Conservation (phyloP, 75 land plant species). For the Isoetes taiwanensis region DNA sequence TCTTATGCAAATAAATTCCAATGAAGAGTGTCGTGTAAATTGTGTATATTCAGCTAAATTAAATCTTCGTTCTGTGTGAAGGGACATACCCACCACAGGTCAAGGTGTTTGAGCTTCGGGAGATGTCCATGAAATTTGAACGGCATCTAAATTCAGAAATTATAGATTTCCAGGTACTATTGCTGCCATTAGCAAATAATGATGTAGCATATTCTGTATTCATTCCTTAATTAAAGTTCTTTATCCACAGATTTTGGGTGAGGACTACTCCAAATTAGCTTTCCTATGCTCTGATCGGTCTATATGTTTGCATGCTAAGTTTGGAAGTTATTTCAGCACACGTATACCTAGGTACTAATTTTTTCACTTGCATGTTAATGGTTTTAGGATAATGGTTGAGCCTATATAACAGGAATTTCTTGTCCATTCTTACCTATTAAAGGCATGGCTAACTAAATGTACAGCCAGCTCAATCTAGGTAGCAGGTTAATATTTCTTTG, state of each 20-base stretch:
- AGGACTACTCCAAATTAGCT: slow-evolving; percentile 95
- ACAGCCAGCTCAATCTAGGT: background rate
- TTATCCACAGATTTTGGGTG: slow-evolving; percentile 44
- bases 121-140: slow-evolving; percentile 86
- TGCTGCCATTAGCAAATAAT: background rate
- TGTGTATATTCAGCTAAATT: too few relatives aligned
- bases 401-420: background rate
- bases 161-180: slow-evolving; percentile 68
- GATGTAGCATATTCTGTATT: background rate
- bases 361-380: too few relatives aligned
- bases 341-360: slow-evolving; percentile 89
- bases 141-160: slow-evolving; percentile 83
- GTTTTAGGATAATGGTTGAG: background rate
- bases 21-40: too few relatives aligned
- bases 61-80: slow-evolving; percentile 6
- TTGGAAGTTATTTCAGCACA: slow-evolving; percentile 84
- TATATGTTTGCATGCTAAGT: slow-evolving; percentile 80
- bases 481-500: too few relatives aligned
- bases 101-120: slow-evolving; percentile 68
- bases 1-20: too few relatives aligned
- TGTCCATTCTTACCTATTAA: background rate
- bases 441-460: background rate
- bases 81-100: slow-evolving; percentile 97
- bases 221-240: background rate
- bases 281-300: slow-evolving; percentile 97